Conservation (phyloP, 1,284 basidiomycete species). For the Dichomitus squalens region DNA sequence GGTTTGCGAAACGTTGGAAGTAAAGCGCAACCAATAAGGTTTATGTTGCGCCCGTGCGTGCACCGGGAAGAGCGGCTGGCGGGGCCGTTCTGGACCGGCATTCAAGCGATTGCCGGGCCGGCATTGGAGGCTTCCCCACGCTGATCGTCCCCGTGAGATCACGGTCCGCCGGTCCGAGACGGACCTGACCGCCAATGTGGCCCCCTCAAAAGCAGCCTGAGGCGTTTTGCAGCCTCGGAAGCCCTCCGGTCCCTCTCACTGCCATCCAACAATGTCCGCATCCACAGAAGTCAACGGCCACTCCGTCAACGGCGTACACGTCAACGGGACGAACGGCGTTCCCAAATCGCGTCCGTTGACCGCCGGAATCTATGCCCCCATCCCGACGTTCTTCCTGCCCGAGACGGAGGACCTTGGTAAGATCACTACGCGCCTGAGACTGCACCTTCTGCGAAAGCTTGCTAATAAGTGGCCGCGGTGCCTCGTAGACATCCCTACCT, state of each 20-base stretch:
- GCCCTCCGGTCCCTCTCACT: background rate
- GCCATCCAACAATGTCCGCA: conserved; percentile 8
- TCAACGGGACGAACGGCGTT: conserved; percentile 22
- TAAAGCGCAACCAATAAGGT: too few species aligned
- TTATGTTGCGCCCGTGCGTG: too few species aligned
- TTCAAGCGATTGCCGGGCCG: conserved; percentile 3
- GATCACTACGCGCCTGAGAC: conserved; percentile 22
- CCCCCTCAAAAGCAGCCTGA: conserved; percentile 3
- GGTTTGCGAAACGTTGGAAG: background rate
- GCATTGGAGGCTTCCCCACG: background rate
- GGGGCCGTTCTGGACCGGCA: background rate
- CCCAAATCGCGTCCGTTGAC: conserved; percentile 51
- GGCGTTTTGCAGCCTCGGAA: background rate
- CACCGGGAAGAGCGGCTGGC: too few species aligned
- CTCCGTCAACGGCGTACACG: conserved; percentile 2
- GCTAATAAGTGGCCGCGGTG: background rate
- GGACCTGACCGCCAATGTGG: conserved; percentile 1
- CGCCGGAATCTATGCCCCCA: conserved; percentile 83
- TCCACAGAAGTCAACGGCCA: conserved; percentile 3
- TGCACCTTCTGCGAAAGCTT: background rate
- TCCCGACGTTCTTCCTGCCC: conserved; percentile 81
- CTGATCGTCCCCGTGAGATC: background rate
- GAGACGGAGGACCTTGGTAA: conserved; percentile 80
- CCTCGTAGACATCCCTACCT: conserved; percentile 67
- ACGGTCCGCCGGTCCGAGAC: conserved; percentile 17